Evolutionary conservation across 192 early-diverging fungal genomes (phyloP).

Genomic region (Irineochytrium annulatum): DNA sequence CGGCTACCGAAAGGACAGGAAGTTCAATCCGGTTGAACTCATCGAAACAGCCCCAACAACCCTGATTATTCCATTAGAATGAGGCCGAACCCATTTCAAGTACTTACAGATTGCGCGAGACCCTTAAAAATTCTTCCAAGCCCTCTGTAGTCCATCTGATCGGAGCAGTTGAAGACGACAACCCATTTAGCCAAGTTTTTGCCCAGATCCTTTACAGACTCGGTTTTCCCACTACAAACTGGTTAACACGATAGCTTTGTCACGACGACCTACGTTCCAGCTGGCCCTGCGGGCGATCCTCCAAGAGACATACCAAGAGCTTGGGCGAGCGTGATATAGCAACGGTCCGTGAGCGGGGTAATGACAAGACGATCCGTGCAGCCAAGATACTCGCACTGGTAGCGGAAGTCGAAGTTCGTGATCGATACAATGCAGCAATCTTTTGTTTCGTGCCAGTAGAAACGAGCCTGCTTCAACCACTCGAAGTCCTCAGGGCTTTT

Average conservation of each 20-base stretch:
- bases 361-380: constrained; percentile 63
- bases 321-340: constrained; percentile 60
- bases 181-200: constrained; percentile 67
- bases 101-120: constrained; percentile 58
- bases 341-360: constrained; percentile 59
- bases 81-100: no score
- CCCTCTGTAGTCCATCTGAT: constrained; percentile 68
- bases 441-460: constrained; percentile 68
- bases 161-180: constrained; percentile 68
- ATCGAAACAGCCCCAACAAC: constrained; percentile 64
- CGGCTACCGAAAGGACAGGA: constrained; percentile 61
- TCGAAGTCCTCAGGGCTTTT: constrained; percentile 61
- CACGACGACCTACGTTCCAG: not conserved
- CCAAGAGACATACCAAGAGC: constrained; percentile 64
- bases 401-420: constrained; percentile 63
- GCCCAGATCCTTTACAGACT: constrained; percentile 61
- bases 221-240: constrained; percentile 59
- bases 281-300: constrained; percentile 59
- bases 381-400: constrained; percentile 64
- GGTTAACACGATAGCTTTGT: not conserved
- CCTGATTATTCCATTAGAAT: no score
- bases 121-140: constrained; percentile 64
- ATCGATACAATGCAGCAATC: constrained; percentile 62
- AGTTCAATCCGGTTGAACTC: constrained; percentile 67
- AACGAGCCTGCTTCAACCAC: constrained; percentile 62